A percentile compares a stretch with the other conserved stretches of the same genome.
Evolutionary conservation across 495 filamentous ascomycete genomes (phyloP).

Genomic region (Penicillium steckii): DNA sequence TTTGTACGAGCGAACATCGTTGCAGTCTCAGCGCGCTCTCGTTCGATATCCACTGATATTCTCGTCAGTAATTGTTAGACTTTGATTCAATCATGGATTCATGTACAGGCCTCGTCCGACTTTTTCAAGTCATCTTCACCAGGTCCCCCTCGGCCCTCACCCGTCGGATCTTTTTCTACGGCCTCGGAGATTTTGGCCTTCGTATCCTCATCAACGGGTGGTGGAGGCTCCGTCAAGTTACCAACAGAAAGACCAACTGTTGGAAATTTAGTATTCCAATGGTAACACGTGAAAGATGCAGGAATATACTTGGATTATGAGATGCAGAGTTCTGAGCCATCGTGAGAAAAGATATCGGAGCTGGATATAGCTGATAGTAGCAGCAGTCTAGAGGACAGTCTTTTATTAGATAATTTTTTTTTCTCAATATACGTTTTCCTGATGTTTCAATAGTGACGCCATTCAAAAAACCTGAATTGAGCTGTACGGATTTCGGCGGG

Average conservation of each 20-base stretch:
- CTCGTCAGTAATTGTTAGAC: background rate
- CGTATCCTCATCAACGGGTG: slow-evolving; percentile 4
- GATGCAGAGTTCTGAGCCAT: background rate
- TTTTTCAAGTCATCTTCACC: background rate
- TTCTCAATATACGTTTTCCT: too few species aligned
- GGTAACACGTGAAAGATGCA: background rate
- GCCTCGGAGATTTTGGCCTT: background rate
- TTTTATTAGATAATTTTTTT: background rate
- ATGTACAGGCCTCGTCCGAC: background rate
- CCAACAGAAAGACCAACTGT: slow-evolving; percentile 4
- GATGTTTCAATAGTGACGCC: background rate
- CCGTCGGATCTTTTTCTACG: slow-evolving; percentile 6
- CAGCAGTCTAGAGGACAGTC: background rate
- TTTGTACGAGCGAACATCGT: background rate
- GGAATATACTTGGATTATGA: background rate
- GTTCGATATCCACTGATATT: background rate
- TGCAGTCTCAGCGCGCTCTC: background rate
- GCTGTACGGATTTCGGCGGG: slow-evolving; percentile 2
- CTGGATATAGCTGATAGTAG: background rate
- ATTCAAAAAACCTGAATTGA: background rate
- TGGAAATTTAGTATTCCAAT: background rate
- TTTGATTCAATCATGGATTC: background rate
- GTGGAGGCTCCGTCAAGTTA: slow-evolving; percentile 2
- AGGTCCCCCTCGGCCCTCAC: background rate
- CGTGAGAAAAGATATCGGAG: too few species aligned